Evolutionary conservation across 2,329 filamentous ascomycete species (phyloP).

Genomic region (Cladosporium sp.): DNA sequence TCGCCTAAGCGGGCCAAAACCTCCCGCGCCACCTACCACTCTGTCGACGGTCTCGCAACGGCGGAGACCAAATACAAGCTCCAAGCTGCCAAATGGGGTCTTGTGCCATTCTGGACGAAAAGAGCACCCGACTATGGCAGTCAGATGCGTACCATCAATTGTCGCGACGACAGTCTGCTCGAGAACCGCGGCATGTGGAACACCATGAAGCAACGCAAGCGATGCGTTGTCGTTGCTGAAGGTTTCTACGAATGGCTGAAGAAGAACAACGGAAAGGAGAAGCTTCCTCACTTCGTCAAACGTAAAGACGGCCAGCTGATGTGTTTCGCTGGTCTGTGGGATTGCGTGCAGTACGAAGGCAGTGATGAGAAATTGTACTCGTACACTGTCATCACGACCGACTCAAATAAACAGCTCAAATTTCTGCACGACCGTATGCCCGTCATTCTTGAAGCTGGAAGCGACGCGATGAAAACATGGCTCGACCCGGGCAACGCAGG

Average conservation of each 20-base stretch:
- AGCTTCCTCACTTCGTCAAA: conserved; percentile 81
- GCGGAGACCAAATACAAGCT: conserved; percentile 69
- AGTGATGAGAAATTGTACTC: conserved; percentile 74
- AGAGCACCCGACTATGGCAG: conserved; percentile 74
- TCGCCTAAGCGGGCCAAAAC: conserved; percentile 31
- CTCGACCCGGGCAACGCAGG: conserved; percentile 70
- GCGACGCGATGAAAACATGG: conserved; percentile 71
- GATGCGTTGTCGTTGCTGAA: conserved; percentile 84
- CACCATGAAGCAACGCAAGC: conserved; percentile 83
- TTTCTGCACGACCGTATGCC: conserved; percentile 97
- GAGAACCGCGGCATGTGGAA: conserved; percentile 84
- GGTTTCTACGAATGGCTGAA: conserved; percentile 98
- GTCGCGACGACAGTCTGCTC: conserved; percentile 81
- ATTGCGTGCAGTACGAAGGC: conserved; percentile 78
- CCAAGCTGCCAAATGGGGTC: conserved; percentile 93
- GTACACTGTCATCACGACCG: conserved; percentile 92
- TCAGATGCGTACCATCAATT: conserved; percentile 90
- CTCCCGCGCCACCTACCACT: conserved; percentile 25
- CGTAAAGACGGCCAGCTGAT: conserved; percentile 80
- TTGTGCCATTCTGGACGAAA: conserved; percentile 93
- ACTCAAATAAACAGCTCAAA: conserved; percentile 76
- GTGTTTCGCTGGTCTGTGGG: conserved; percentile 91
- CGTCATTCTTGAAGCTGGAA: conserved; percentile 79
- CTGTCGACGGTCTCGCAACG: conserved; percentile 29
- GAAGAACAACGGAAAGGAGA: conserved; percentile 73